Percentiles rank a stretch among this genome's conserved stretches.
phyloP scores from a whole-genome alignment of 768 basidiomycete genomes.

The Collybia sp. region DNA sequence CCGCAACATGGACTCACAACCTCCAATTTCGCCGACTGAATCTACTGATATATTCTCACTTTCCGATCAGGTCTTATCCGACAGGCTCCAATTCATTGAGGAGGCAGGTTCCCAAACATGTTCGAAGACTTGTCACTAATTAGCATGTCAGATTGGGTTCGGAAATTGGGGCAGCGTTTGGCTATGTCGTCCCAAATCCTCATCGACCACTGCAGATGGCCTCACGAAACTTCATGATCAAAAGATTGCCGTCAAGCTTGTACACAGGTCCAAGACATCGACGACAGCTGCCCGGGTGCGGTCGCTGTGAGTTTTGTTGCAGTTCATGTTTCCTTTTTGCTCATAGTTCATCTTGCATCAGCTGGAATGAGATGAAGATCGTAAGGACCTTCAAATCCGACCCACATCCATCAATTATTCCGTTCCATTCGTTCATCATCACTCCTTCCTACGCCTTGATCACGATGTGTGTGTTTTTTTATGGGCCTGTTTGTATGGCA shows the following conservation, averaged over 20 bases:
- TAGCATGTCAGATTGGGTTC: constrained; percentile 64
- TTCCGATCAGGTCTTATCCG: constrained; percentile 66
- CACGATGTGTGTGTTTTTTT: constrained; percentile 65
- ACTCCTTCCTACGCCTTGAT: constrained; percentile 88
- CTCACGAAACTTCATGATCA: constrained; percentile 35
- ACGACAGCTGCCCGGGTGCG: constrained; percentile 87
- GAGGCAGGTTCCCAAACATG: constrained; percentile 43
- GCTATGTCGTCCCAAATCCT: constrained; percentile 63
- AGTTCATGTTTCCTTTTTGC: constrained; percentile 1
- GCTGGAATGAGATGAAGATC: constrained; percentile 99
- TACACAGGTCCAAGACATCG: constrained; percentile 79
- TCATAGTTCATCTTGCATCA: constrained; percentile 19
- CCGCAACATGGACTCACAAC: constrained; percentile 35
- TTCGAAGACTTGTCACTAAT: constrained; percentile 8
- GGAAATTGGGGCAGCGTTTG: constrained; percentile 95
- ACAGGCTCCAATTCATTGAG: constrained; percentile 69
- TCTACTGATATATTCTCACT: constrained; percentile 68
- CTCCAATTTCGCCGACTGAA: constrained; percentile 24
- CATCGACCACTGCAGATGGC: constrained; percentile 27
- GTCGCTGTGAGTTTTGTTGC: constrained; percentile 58
- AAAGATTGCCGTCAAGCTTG: constrained; percentile 89
- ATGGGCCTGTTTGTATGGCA: background rate
- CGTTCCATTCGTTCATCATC: constrained; percentile 92
- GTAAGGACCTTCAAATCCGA: constrained; percentile 79
- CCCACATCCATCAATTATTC: constrained; percentile 88